Percentiles rank a stretch among this genome's conserved stretches.
Conservation (phyloP, 2,329 filamentous ascomycete genomes). For the Penicillium oxalicum region DNA sequence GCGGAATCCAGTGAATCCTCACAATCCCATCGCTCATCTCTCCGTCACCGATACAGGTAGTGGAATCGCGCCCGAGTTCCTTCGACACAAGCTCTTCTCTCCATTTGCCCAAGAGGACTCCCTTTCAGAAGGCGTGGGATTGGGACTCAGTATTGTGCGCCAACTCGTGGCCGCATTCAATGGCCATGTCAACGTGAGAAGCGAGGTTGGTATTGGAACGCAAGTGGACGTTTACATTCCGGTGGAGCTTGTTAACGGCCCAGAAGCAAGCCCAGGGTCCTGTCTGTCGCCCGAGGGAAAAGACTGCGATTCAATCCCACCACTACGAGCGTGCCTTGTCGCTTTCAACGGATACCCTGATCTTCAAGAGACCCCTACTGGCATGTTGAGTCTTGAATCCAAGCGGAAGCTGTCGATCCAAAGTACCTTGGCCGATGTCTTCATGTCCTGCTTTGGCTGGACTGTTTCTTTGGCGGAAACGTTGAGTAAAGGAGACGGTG, state of each 20-base stretch:
- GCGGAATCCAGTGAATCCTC: constrained; percentile 7
- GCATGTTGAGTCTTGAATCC: constrained; percentile 20
- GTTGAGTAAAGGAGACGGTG: constrained; percentile 17
- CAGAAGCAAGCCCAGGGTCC: background rate
- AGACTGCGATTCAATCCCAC: background rate
- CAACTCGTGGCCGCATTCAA: constrained; percentile 52
- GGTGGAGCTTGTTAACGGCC: constrained; percentile 7
- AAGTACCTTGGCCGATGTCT: constrained; percentile 20
- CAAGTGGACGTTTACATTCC: constrained; percentile 27
- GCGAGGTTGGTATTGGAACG: constrained; percentile 26
- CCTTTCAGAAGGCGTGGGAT: constrained; percentile 54
- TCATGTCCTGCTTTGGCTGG: constrained; percentile 22
- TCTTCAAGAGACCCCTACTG: constrained; percentile 17
- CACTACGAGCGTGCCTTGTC: constrained; percentile 23
- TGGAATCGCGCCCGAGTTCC: constrained; percentile 57
- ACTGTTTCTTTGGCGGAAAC: constrained; percentile 22
- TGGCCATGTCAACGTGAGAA: constrained; percentile 52
- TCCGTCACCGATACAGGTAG: constrained; percentile 57
- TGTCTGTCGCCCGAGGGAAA: too few relatives aligned
- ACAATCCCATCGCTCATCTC: constrained; percentile 24
- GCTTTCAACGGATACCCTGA: constrained; percentile 22
- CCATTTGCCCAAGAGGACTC: constrained; percentile 59
- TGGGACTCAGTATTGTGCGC: constrained; percentile 59
- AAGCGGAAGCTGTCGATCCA: constrained; percentile 27
- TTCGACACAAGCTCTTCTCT: constrained; percentile 52